Base-by-base conservation (phyloP, 495 filamentous ascomycete species). In the Penicillium soppii region DNA sequence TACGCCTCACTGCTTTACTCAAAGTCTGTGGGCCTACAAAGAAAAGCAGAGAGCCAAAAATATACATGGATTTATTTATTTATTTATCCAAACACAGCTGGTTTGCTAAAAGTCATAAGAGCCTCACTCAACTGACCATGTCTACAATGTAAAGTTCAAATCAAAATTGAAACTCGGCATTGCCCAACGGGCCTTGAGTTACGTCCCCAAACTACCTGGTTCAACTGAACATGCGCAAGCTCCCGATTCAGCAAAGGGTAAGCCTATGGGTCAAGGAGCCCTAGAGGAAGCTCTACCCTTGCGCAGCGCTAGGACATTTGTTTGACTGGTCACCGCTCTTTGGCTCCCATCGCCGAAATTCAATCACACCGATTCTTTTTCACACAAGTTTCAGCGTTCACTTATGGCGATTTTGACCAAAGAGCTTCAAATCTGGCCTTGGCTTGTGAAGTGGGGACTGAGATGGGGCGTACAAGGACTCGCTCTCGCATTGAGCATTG, bases 241-340 rank as follows among this genome's bases (percentile, higher is more conserved):
- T 37, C 7, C 22, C 15, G 40, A 27, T 43, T 12, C n/a, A n/a
- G n/a, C n/a, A n/a, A n/a, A 16, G 40, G 9, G 20, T 19, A n/a
- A 21, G 2, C 16, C 21, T 7, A 5, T 7, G 26, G 23, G 23
- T 23, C 21, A n/a, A 38, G 43, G 43, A 32, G 42, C 7, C n/a
- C n/a, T n/a, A n/a, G 16, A 21, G 7, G 6, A 3, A 6, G 30
- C 10, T 17, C n/a, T 36, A n/a, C 21, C 43, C 32, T 26, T 27
- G 32, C 32, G n/a, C n/a, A 30, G 44, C 23, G 15, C 20, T 36
- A 16, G 45, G 33, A 10, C 35, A 47, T 26, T 39, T n/a, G 23
- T 26, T 22, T 37, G 35, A 4, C 10, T 5, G 3, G 44, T 47
- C 45, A 47, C 45, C 45, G 45, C 45, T 47, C 15, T 47, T 47